Evolutionary conservation across 345 rosid genomes (phyloP).

Genomic region (Lenwebbia sp.): DNA sequence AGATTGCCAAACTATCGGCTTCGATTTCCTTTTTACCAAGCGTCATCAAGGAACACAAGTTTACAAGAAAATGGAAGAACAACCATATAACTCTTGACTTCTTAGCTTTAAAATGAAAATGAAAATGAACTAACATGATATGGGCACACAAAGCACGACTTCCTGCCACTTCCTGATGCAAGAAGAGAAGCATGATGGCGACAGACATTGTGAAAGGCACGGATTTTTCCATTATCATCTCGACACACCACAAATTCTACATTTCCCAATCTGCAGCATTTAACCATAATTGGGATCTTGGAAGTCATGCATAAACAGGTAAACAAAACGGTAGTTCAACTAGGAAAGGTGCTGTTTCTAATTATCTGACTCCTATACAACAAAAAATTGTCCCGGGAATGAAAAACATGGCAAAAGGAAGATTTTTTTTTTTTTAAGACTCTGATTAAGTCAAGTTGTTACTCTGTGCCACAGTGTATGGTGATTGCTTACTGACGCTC

Average conservation of each 20-base stretch:
- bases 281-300: conserved; percentile 1
- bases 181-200: conserved; percentile 89
- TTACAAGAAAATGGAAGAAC: not conserved
- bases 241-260: conserved; percentile 72
- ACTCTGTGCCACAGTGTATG: not conserved
- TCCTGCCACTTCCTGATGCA: conserved; percentile 63
- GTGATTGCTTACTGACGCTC: not conserved
- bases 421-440: not conserved
- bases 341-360: not conserved
- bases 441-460: not conserved
- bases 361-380: not conserved
- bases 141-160: conserved; percentile 82
- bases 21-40: not conserved
- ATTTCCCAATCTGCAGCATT: conserved; percentile 53
- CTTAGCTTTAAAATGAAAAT: not conserved
- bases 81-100: not conserved
- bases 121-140: conserved; percentile 52
- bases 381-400: not conserved
- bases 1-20: not conserved
- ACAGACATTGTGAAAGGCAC: conserved; percentile 85
- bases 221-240: conserved; percentile 52
- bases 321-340: not conserved
- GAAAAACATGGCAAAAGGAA: not conserved
- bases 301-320: not conserved
- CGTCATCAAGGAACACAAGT: not conserved